phyloP scores from a whole-genome alignment of 2,329 filamentous ascomycete genomes.

The Exophiala lecanii-corni region DNA sequence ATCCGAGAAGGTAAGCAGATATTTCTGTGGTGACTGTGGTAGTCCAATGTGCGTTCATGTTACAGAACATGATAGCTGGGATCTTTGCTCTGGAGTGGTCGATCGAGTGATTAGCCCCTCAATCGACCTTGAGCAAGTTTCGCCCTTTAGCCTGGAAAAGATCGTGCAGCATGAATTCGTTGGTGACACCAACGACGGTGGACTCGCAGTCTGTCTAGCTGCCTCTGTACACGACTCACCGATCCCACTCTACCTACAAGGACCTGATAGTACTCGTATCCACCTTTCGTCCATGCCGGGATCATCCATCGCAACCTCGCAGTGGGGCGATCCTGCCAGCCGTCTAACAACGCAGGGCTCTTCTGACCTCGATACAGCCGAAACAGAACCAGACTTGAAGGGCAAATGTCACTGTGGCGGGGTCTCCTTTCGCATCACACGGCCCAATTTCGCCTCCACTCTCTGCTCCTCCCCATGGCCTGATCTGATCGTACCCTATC shows the following conservation, averaged over 20 bases:
- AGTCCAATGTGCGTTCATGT: conserved; percentile 30
- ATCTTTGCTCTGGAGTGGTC: conserved; percentile 23
- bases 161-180: conserved; percentile 25
- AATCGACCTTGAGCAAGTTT: conserved; percentile 17
- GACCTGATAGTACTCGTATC: conserved; percentile 1
- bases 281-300: conserved; percentile 27
- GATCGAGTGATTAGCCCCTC: conserved; percentile 7
- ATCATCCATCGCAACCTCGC: background rate
- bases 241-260: conserved; percentile 18
- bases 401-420: conserved; percentile 37
- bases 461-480: conserved; percentile 47
- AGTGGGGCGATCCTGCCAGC: background rate
- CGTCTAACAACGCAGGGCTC: background rate
- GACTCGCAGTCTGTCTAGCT: conserved; percentile 22
- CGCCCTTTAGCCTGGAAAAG: conserved; percentile 19
- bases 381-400: conserved; percentile 32
- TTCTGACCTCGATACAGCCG: background rate
- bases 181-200: conserved; percentile 25
- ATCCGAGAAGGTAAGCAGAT: conserved; percentile 35
- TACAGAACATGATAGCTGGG: conserved; percentile 25
- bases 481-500: conserved; percentile 50
- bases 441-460: conserved; percentile 47
- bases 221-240: conserved; percentile 30
- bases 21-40: conserved; percentile 24
- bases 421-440: conserved; percentile 55